phyloP scores from a whole-genome alignment of 441 rosid genomes.

The Brassica balearica region DNA sequence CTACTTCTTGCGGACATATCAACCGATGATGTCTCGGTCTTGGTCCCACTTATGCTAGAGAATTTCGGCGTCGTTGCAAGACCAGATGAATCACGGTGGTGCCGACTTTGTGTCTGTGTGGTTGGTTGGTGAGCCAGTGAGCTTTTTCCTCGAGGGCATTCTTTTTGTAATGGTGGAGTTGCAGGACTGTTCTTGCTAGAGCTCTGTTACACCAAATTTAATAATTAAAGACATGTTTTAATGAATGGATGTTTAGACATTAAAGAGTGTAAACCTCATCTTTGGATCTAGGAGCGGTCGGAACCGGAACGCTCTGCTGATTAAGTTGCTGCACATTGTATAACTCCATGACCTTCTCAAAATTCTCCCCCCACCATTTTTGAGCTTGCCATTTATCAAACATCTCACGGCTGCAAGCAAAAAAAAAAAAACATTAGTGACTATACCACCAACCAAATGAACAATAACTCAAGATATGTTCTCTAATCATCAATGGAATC shows the following conservation, averaged over 20 bases:
- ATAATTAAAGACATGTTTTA: too few relatives aligned
- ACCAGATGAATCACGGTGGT: constrained; percentile 51
- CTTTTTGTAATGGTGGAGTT: constrained; percentile 76
- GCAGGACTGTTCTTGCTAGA: constrained; percentile 66
- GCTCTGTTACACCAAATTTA: constrained; percentile 41
- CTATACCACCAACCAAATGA: neutral
- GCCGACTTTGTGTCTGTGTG: constrained; percentile 49
- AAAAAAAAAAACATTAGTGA: too few relatives aligned
- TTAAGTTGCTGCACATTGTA: constrained; percentile 84
- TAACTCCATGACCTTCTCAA: constrained; percentile 89
- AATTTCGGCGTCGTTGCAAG: constrained; percentile 76
- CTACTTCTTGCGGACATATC: constrained; percentile 74
- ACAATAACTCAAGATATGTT: neutral
- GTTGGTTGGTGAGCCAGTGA: constrained; percentile 64
- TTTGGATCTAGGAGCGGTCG: constrained; percentile 69
- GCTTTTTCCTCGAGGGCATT: constrained; percentile 59
- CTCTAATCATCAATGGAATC: neutral
- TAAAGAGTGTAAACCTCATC: constrained; percentile 57
- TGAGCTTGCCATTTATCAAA: constrained; percentile 97
- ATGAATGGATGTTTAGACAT: constrained; percentile 30
- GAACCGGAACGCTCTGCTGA: constrained; percentile 69
- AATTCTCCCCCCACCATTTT: constrained; percentile 94
- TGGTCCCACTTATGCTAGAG: constrained; percentile 69
- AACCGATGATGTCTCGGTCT: constrained; percentile 76
- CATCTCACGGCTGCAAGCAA: constrained; percentile 85